Base-by-base conservation (phyloP, 192 early-diverging fungal genomes). In the Spizellomyces sp. region DNA sequence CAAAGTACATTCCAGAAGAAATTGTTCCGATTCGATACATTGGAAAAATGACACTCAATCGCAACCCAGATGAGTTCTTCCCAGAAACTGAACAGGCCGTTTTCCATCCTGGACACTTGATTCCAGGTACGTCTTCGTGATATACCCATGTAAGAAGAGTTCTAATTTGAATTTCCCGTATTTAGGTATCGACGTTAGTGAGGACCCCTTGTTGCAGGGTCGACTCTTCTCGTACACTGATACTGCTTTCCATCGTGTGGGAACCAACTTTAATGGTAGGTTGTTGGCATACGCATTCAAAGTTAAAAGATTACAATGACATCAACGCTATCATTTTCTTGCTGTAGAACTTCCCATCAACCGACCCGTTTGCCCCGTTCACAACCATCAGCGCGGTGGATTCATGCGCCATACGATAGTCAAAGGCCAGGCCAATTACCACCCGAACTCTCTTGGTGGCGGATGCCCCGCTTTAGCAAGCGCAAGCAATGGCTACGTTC, bases 31-130 rank as follows among this genome's bases (percentile, higher is more conserved):
- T 95, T 67, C 84, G 88, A 9, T 85, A 88, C 66, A 86, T 93
- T 21, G 93, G 92, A 52, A 89, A 84, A 58, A 82, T 95, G 82
- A 84, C 87, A 10, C 77, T 95, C 75, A 84, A 95, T 83, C 85
- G 88, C 71, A 92, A 92, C 84, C 90, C 90, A 0, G 86, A 89
- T 69, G 92, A 95, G 81, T 93, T 92, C 83, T 92, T 92, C 83
- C 87, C 91, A 65, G 91, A 95, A 75, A 87, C 87, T 50, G 93
- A 95, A 78, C 93, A 95, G 77, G 82, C 83, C 10, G 92, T 91
- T 4, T 93, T 95, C 83, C 86, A 82, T 62, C 91, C 91, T 6
- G 86, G 90, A 45, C 85, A 90, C 74, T 79, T 92, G 77, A 86
- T 93, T 45, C 92, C 92, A 9, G 93, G 27, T 36, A 36, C 1